phyloP scores from a whole-genome alignment of 345 rosid species.

The Erodium maritimum region DNA sequence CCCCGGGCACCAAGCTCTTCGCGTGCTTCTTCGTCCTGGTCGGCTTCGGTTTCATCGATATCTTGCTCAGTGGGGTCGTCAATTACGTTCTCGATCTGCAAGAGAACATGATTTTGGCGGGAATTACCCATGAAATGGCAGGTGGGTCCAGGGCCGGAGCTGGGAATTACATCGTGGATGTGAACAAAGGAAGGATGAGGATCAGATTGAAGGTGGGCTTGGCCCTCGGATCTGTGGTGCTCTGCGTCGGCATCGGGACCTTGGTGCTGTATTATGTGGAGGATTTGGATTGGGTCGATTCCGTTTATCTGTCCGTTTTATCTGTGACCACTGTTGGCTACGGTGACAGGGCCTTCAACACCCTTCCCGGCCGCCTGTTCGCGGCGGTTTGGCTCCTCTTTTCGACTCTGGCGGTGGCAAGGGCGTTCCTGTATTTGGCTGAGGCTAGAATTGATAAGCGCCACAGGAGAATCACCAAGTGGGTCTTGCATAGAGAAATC shows the following conservation, averaged over 20 bases:
- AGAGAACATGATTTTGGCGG: constrained; percentile 43
- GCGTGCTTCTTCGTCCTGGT: constrained; percentile 58
- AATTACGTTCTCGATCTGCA: constrained; percentile 56
- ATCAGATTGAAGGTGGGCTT: constrained; percentile 60
- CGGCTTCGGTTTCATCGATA: constrained; percentile 62
- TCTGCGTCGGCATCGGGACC: constrained; percentile 48
- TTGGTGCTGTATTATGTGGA: constrained; percentile 44
- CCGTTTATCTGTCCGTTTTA: constrained; percentile 67
- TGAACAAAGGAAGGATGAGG: constrained; percentile 72
- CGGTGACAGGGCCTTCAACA: constrained; percentile 56
- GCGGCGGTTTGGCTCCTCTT: constrained; percentile 62
- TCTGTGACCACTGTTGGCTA: constrained; percentile 76
- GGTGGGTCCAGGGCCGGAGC: constrained; percentile 26
- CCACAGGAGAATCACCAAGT: constrained; percentile 49
- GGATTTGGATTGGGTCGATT: constrained; percentile 40
- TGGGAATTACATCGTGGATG: constrained; percentile 42
- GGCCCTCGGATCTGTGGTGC: constrained; percentile 57
- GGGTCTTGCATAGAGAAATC: constrained; percentile 50
- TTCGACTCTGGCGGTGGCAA: constrained; percentile 63
- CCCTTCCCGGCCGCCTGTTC: constrained; percentile 47
- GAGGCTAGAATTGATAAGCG: constrained; percentile 61
- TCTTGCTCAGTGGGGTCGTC: constrained; percentile 53
- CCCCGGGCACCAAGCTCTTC: constrained; percentile 49
- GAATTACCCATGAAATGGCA: constrained; percentile 21
- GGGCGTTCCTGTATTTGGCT: constrained; percentile 58